These are phyloP conservation scores for Sisymbrium irio DNA, from an alignment of 345 rosid species.

Conservation along the genomic window DNA sequence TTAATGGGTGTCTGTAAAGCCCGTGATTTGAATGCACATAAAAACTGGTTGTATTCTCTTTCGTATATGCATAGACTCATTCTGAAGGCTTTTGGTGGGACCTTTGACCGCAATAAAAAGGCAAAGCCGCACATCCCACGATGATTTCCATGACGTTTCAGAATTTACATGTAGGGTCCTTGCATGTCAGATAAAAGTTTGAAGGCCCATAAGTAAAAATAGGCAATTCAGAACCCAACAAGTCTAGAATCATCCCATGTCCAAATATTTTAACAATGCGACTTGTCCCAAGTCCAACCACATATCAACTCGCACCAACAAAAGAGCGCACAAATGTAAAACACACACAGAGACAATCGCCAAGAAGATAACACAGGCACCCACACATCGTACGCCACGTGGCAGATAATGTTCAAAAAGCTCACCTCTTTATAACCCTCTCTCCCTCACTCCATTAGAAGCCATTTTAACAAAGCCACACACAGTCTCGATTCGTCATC, in stretches of 20 bases:
- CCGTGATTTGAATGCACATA: no score
- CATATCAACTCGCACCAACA: not conserved
- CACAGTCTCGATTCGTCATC: not conserved
- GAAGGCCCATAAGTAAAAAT: no score
- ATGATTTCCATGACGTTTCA: no score
- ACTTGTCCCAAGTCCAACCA: constrained; percentile 16
- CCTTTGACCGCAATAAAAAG: not conserved
- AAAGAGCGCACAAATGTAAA: not conserved
- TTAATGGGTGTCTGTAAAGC: not conserved
- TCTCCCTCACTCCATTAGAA: constrained; percentile 14
- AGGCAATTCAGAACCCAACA: not conserved
- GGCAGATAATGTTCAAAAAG: not conserved
- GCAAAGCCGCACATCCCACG: no score
- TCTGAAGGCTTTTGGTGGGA: constrained; percentile 2
- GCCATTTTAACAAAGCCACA: not conserved
- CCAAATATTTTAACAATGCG: not conserved
- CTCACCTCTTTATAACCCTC: constrained; percentile 4
- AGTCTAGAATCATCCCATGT: not conserved
- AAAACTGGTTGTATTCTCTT: no score
- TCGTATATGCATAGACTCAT: not conserved
- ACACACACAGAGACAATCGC: not conserved
- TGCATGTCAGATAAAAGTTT: no score
- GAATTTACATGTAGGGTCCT: no score
- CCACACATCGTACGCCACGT: no score
- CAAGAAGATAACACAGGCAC: not conserved